Evolutionary conservation across 331 rosid genomes (phyloP), one percentile per base, ranked within the genome.

Genomic region (Spiraea crenata): DNA sequence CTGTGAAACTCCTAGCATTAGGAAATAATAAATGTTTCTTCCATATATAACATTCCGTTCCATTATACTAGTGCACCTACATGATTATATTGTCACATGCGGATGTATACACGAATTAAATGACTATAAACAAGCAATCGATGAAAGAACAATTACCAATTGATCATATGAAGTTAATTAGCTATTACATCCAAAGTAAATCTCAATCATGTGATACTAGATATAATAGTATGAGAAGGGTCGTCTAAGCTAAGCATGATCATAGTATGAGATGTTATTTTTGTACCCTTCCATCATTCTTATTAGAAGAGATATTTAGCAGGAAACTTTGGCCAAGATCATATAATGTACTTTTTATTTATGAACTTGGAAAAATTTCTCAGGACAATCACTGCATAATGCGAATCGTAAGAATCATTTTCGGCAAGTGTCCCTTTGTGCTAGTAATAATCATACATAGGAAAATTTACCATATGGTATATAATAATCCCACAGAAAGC

Each of bases 21-120:
- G 82, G 78, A 84, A 87, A 79, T 71, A 80, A 81, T 76, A 82
- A 81, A 76, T 82, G 83, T 84, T 57, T 67, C 75, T 31, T 67
- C 44, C 60, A 40, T 51, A 70, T 75, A 13, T 42, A 38, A 69
- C 76, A 79, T 82, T 74, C 85, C 78, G 44, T 77, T 83, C 81
- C 84, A 73, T 58, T 74, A 59, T 25, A 25, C 31, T 25, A 25
- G n/a, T 25, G 31, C 31, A 25, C 31, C 31, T 2, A 25, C 31
- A 25, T 25, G 31, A 25, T 25, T 25, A 25, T 25, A 25, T 7
- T 8, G 2, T 16, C 15, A 39, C 0, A 4, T 2, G 34, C 2
- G 38, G 2, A 10, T 61, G 9, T 12, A 37, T 16, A 34, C 6
- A 58, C 4, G 3, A 25, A 25, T 35, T 3, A 5, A 14, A 14